Base-by-base conservation (phyloP, 2,329 filamentous ascomycete species). In the Coniella vitis region DNA sequence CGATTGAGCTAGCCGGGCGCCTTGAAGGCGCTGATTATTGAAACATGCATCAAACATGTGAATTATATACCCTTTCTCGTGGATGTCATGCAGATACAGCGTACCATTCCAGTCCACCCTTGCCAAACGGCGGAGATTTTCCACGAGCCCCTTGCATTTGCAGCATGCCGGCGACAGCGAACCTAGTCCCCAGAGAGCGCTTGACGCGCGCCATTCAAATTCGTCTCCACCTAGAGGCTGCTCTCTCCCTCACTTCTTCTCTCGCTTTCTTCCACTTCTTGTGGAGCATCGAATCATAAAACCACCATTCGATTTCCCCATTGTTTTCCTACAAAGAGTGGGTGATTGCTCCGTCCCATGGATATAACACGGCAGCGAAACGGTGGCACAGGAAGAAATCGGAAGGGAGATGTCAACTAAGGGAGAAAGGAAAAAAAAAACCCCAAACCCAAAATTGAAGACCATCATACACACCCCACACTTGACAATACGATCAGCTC, bases 1-100 rank as follows among this genome's bases (percentile, higher is more conserved):
- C 76, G 76, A 81, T 80, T 81, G 77, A 81, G 77, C 77, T 81
- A 81, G 72, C 74, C 73, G 69, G 73, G 73, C 72, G 49, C 36
- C 35, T n/a, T 38, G 25, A 29, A 29, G 36, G 22, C 43, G 43
- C 43, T 43, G 20, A 19, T 31, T 31, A 21, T 41, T 41, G 21
- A 17, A 19, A 31, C n/a, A 13, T 8, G 4, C 10, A 2, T 13
- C 2, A 4, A n/a, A n/a, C n/a, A n/a, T n/a, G n/a, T n/a, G n/a
- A n/a, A n/a, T n/a, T n/a, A n/a, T n/a, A n/a, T n/a, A n/a, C n/a
- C n/a, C n/a, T n/a, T n/a, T n/a, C n/a, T n/a, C n/a, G n/a, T n/a
- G n/a, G n/a, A n/a, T n/a, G n/a, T n/a, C n/a, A n/a, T n/a, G n/a
- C n/a, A n/a, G n/a, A n/a, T 8, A 22, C 8, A 12, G 22, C 12